Base-by-base conservation (phyloP, 2,329 filamentous ascomycete genomes). In the Meredithiella fracta region DNA sequence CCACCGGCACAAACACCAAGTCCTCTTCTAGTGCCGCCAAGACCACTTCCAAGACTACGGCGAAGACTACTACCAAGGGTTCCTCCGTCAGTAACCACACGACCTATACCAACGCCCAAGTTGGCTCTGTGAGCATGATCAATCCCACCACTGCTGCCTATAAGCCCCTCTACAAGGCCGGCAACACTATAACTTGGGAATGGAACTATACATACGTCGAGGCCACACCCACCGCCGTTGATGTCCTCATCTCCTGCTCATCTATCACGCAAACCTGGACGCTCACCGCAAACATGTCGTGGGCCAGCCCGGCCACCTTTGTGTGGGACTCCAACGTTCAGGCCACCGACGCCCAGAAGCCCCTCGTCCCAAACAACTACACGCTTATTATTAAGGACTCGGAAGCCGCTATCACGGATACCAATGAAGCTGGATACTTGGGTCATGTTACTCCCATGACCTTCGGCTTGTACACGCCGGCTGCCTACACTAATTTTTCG, bases 161-260 rank as follows among this genome's bases (percentile, higher is more conserved):
- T 9, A 69, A 70, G 25, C 69, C 73, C 58, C 70, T 80, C 42
- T 82, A 77, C 72, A 78, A 78, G 63, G 78, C 83, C 59, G 75
- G 77, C 59, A 73, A 81, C 63, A 70, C 70, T 47, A 69, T 82
- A 47, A 82, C 78, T 14, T 79, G 77, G 66, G 73, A 68, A 50
- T 84, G 79, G 79, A 83, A 83, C 67, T 83, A 82, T 69, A 83
- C 80, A 2, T 74, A 74, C 47, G 65, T 84, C 29, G 69, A 72
- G 56, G 77, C 69, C 25, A 75, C 71, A 1, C 80, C 80, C 1
- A 79, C 76, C 2, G 79, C 78, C 42, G 64, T 84, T 57, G 78
- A 83, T 60, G 69, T 83, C 14, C 65, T 81, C 57, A 70, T 79
- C 34, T 77, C 75, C 60, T 80, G 76, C 69, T 74, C 73, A 42